Base-by-base conservation (phyloP, 148 eudicot species). In the Vaccinium myrtillus region DNA sequence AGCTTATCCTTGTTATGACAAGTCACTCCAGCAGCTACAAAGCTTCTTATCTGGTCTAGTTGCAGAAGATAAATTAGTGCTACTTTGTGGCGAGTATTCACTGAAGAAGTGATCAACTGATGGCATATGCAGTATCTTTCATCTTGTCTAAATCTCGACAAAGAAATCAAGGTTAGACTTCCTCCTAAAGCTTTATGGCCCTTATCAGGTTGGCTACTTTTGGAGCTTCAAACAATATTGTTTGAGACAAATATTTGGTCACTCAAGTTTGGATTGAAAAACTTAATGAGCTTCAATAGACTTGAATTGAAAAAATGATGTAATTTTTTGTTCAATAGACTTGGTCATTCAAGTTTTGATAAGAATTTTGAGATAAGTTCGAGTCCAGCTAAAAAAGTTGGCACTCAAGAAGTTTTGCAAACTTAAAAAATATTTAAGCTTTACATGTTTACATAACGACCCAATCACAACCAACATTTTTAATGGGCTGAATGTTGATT, bases 21-120 rank as follows among this genome's bases (percentile, higher is more conserved):
- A 97, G 87, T 94, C 99, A 81, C 94, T 95, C 86, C 99, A 95
- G 82, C 98, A 97, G 88, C 90, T 97, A 81, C 98, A 95, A 85
- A 90, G 91, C 91, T 97, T 97, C 89, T 91, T 97, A 88, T 89
- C 90, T 48, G 98, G 98, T 85, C 88, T 97, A 82, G 93, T 92
- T 90, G 92, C 93, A 67, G 98, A 97, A 86, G 98, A 97, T 80
- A 97, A 93, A 91, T 89, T 97, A 83, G 99, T 94, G 91, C 85
- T 94, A 14, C 92, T 91, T 87, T 98, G 94, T 76, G 95, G 95
- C 70, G 89, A 89, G 93, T 97, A 92, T 85, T 86, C 88, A 74
- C 88, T 96, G 84, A 93, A 92, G 92, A 95, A 93, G 89, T 95
- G 87, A 89, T 76, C 75, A 81, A 81, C 2, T 53, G 63, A 78